Conservation (phyloP, 2,329 filamentous ascomycete species). For the Aspergillus intermedius region DNA sequence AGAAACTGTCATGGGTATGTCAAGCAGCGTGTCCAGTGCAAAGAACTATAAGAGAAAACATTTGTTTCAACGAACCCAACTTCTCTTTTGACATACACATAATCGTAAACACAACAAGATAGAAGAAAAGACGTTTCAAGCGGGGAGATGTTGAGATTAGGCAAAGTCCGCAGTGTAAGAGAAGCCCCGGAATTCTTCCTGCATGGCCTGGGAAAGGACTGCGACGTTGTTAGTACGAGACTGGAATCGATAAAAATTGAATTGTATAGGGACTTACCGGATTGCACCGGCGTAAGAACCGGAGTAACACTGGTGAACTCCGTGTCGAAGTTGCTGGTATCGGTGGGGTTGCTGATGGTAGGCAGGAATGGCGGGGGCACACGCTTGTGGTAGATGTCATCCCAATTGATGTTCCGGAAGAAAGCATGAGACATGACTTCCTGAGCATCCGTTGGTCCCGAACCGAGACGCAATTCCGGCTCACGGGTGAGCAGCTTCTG, state of each 20-base stretch:
- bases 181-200: conserved; percentile 98
- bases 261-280: conserved; percentile 57
- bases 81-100: conserved; percentile 6
- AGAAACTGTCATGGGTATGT: conserved; percentile 24
- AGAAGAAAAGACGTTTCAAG: conserved; percentile 5
- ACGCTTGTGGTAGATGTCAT: conserved; percentile 95
- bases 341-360: conserved; percentile 80
- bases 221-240: conserved; percentile 13
- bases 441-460: conserved; percentile 92
- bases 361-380: conserved; percentile 85
- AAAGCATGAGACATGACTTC: conserved; percentile 99
- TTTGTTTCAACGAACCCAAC: conserved; percentile 10
- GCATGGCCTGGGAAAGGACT: conserved; percentile 98
- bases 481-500: conserved; percentile 96
- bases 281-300: conserved; percentile 93
- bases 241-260: not conserved
- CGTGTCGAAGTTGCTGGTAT: conserved; percentile 99
- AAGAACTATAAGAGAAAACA: conserved; percentile 9
- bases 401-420: conserved; percentile 97
- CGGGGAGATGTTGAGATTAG: conserved; percentile 33
- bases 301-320: conserved; percentile 98
- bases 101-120: conserved; percentile 6
- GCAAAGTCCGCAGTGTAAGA: conserved; percentile 93
- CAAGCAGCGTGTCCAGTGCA: conserved; percentile 16
- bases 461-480: conserved; percentile 85